phyloP scores from a whole-genome alignment of 2,329 filamentous ascomycete species.

The Nectriaceae sp. region DNA sequence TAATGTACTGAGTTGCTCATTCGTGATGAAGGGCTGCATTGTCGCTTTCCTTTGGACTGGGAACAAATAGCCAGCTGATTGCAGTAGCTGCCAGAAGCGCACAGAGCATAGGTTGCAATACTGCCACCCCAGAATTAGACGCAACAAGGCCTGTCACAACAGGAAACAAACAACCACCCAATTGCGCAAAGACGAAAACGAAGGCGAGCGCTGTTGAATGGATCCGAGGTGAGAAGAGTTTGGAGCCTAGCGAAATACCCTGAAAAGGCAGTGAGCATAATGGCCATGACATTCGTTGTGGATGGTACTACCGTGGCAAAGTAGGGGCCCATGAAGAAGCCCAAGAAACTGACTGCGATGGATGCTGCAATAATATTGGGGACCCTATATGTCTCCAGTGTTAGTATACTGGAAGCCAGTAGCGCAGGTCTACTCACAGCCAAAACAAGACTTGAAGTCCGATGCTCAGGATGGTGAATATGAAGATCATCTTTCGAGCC shows the following conservation, averaged over 20 bases:
- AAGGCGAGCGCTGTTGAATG: constrained; percentile 43
- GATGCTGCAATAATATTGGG: constrained; percentile 51
- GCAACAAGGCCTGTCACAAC: constrained; percentile 56
- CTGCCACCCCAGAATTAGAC: constrained; percentile 43
- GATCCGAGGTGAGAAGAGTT: constrained; percentile 45
- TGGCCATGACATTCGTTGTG: fast-evolving
- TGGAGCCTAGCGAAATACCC: constrained; percentile 56
- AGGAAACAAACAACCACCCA: constrained; percentile 57
- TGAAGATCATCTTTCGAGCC: constrained; percentile 57
- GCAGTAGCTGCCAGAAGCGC: constrained; percentile 48
- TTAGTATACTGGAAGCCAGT: too few species aligned
- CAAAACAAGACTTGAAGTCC: constrained; percentile 61
- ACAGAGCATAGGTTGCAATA: constrained; percentile 54
- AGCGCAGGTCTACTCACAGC: constrained; percentile 42
- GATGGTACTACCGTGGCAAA: constrained; percentile 52
- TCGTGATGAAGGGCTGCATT: constrained; percentile 37
- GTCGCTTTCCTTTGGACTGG: constrained; percentile 34
- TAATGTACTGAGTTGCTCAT: too few species aligned
- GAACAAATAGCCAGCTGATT: constrained; percentile 48
- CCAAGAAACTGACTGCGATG: constrained; percentile 54
- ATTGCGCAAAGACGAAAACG: constrained; percentile 59
- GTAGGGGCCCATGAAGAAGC: constrained; percentile 59
- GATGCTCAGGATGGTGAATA: constrained; percentile 54
- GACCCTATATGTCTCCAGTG: constrained; percentile 35
- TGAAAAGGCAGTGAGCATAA: constrained; percentile 21